Evolutionary conservation across 2,329 filamentous ascomycete species (phyloP).

Genomic region (Cladobotryum mycophilum): DNA sequence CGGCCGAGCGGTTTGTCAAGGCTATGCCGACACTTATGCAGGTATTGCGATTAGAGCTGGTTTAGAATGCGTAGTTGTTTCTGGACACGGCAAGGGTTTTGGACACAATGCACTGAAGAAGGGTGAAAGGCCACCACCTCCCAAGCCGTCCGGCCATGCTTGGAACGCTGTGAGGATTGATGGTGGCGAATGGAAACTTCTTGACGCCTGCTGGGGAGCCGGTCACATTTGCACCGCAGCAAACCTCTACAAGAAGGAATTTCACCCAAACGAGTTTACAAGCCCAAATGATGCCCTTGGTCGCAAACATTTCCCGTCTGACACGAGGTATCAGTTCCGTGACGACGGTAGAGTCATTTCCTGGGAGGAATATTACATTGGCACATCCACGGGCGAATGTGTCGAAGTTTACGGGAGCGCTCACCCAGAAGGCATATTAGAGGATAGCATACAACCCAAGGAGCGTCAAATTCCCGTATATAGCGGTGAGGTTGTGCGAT

Average conservation of each 20-base stretch:
- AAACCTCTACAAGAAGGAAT: slow-evolving; percentile 58
- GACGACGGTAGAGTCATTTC: slow-evolving; percentile 59
- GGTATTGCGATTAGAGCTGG: slow-evolving; percentile 74
- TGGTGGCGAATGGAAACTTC: slow-evolving; percentile 79
- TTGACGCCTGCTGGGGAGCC: slow-evolving; percentile 92
- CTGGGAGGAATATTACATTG: slow-evolving; percentile 80
- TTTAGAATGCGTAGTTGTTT: slow-evolving; percentile 67
- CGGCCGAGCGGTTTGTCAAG: slow-evolving; percentile 84
- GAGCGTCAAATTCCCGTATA: slow-evolving; percentile 51
- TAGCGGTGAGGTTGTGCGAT: slow-evolving; percentile 56
- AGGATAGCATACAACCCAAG: slow-evolving; percentile 53
- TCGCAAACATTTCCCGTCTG: slow-evolving; percentile 67
- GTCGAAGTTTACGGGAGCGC: slow-evolving; percentile 41
- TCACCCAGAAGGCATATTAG: slow-evolving; percentile 45
- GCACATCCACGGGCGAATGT: slow-evolving; percentile 45
- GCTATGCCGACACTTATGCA: slow-evolving; percentile 78
- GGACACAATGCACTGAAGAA: slow-evolving; percentile 59
- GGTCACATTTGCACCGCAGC: slow-evolving; percentile 54
- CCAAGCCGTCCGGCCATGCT: slow-evolving; percentile 62
- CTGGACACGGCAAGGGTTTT: slow-evolving; percentile 81
- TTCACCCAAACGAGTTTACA: slow-evolving; percentile 57
- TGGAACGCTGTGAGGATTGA: slow-evolving; percentile 94
- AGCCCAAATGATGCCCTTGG: slow-evolving; percentile 74
- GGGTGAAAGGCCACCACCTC: slow-evolving; percentile 60
- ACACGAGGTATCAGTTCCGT: slow-evolving; percentile 65